Conservation (phyloP, 2,329 filamentous ascomycete species). For the Penicillium sp. region DNA sequence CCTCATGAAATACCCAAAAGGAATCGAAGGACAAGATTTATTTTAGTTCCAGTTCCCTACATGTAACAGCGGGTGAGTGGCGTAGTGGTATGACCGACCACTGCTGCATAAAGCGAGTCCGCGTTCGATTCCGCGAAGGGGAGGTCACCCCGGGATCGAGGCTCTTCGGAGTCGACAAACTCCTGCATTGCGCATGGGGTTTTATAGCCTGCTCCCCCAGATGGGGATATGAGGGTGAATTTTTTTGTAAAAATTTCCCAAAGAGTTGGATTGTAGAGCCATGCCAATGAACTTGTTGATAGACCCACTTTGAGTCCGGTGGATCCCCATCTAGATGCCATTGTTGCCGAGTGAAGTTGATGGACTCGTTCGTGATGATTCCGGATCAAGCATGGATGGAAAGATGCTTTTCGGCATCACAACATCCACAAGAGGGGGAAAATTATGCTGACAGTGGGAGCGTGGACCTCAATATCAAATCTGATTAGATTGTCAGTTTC, state of each 20-base stretch:
- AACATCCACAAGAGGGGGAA: background rate
- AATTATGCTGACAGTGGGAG: background rate
- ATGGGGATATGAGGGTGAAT: conserved; percentile 3
- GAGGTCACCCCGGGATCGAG: background rate
- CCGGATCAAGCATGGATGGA: background rate
- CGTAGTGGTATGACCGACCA: background rate
- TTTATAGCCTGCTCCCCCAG: conserved; percentile 4
- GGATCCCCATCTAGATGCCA: background rate
- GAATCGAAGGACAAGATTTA: background rate
- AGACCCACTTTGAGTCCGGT: background rate
- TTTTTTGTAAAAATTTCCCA: background rate
- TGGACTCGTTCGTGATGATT: background rate
- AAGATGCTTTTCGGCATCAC: background rate
- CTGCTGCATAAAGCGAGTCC: conserved; percentile 1
- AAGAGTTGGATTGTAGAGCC: background rate
- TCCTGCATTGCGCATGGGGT: background rate
- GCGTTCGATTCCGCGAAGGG: background rate
- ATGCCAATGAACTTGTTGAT: background rate
- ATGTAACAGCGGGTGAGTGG: background rate
- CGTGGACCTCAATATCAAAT: background rate
- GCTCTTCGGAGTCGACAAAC: background rate
- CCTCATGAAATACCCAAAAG: no score
- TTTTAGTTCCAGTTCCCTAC: no score
- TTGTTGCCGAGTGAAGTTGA: background rate
- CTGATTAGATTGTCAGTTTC: background rate